A percentile compares a stretch with the other conserved stretches of the same genome.
These are phyloP conservation scores for Trametes elegans DNA, from an alignment of 768 basidiomycete genomes.

Conservation along the genomic window DNA sequence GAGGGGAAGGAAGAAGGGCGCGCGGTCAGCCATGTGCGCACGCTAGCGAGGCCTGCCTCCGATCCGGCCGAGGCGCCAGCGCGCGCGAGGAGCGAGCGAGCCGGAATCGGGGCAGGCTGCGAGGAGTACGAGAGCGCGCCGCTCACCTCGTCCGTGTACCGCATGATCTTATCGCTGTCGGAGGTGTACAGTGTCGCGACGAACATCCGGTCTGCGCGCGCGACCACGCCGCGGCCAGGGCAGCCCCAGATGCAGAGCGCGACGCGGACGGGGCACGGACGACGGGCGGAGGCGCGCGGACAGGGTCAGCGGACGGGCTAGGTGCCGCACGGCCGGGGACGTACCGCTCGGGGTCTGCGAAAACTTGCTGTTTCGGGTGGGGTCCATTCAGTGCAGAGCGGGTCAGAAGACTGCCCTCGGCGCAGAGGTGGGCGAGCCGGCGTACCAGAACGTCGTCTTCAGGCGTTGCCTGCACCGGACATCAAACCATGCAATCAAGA, in stretches of 20 bases:
- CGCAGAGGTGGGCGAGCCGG: slow-evolving; percentile 13
- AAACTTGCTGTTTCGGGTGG: slow-evolving; percentile 54
- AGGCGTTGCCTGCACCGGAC: slow-evolving; percentile 63
- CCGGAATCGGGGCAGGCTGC: no score
- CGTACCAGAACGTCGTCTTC: slow-evolving; percentile 80
- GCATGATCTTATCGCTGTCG: slow-evolving; percentile 70
- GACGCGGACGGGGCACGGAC: background rate
- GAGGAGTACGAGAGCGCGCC: slow-evolving; percentile 3
- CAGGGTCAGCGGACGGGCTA: background rate
- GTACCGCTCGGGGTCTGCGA: slow-evolving; percentile 55
- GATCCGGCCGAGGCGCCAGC: slow-evolving; percentile 20
- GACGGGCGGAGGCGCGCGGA: background rate
- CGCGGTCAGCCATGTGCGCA: background rate
- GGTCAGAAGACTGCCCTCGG: slow-evolving; percentile 10
- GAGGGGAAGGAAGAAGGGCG: background rate
- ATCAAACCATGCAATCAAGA: slow-evolving; percentile 22
- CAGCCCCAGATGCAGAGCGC: background rate
- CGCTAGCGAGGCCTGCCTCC: slow-evolving; percentile 14
- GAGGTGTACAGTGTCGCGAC: slow-evolving; percentile 82
- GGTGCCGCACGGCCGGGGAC: slow-evolving; percentile 17
- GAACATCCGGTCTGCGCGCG: slow-evolving; percentile 63
- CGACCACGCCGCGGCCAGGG: background rate
- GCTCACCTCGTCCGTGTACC: slow-evolving; percentile 76
- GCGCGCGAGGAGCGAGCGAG: no score
- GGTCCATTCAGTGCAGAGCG: background rate